Percentiles rank a stretch among this genome's conserved stretches.
These are phyloP conservation scores for Chenopodium quinoa DNA, from an alignment of 148 eudicot genomes.

Conservation along the genomic window DNA sequence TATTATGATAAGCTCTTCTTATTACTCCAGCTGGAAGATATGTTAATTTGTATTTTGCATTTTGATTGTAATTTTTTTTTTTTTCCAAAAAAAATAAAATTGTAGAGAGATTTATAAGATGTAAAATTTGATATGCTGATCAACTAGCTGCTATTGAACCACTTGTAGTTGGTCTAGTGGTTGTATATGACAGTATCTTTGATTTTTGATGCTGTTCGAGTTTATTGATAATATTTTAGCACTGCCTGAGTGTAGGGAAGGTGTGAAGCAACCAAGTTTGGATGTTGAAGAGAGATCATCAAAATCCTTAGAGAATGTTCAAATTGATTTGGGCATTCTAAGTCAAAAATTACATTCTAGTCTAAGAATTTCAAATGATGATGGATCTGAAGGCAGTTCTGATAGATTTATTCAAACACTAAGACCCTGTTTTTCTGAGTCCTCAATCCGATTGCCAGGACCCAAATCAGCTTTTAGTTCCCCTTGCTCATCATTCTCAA, in stretches of 20 bases:
- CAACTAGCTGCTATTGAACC: background rate
- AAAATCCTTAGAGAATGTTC: slow-evolving; percentile 13
- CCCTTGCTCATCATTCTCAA: slow-evolving; percentile 22
- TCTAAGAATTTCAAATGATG: slow-evolving; percentile 9
- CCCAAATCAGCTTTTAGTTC: slow-evolving; percentile 29
- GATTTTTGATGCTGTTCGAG: background rate
- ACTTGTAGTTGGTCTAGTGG: background rate
- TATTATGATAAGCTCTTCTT: background rate
- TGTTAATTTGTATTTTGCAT: background rate
- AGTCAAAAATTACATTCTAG: slow-evolving; percentile 17
- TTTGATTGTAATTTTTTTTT: background rate
- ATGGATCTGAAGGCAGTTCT: slow-evolving; percentile 30
- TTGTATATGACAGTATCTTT: background rate
- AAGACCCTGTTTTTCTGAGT: slow-evolving; percentile 23
- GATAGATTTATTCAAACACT: slow-evolving; percentile 25
- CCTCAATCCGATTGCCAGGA: slow-evolving; percentile 25
- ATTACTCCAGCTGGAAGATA: background rate
- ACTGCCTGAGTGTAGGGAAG: slow-evolving; percentile 26
- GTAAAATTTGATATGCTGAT: background rate
- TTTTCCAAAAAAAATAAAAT: too few relatives aligned
- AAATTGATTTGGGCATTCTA: slow-evolving; percentile 6
- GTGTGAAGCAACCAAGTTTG: slow-evolving; percentile 17
- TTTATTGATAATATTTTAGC: slow-evolving; percentile 5
- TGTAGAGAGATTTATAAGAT: background rate
- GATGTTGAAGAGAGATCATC: slow-evolving; percentile 14